These are phyloP conservation scores for Fusarium sp. DNA, from an alignment of 2,329 filamentous ascomycete genomes.

Conservation along the genomic window DNA sequence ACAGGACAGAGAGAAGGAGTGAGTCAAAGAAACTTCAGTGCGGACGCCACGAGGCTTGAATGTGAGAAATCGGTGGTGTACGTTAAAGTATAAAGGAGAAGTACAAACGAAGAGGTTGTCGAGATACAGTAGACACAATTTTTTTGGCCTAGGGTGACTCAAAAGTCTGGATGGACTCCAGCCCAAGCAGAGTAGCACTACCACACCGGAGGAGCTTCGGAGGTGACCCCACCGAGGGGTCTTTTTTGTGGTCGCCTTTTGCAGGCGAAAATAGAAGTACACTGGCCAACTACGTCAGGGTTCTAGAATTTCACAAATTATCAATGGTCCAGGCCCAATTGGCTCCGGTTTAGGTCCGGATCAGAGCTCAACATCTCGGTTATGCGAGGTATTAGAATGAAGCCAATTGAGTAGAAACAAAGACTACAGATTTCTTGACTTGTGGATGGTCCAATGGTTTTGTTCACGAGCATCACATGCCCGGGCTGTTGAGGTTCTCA, in stretches of 20 bases:
- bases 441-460: neutral
- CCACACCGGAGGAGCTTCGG: slow-evolving; percentile 49
- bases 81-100: slow-evolving; percentile 8
- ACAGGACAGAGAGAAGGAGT: slow-evolving; percentile 16
- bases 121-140: slow-evolving; percentile 21
- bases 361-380: slow-evolving; percentile 21
- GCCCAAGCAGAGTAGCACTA: slow-evolving; percentile 11
- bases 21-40: slow-evolving; percentile 31
- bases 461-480: neutral
- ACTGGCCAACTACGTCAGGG: slow-evolving; percentile 43
- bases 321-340: slow-evolving; percentile 48
- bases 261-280: slow-evolving; percentile 35
- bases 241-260: slow-evolving; percentile 32
- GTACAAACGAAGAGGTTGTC: slow-evolving; percentile 17
- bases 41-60: slow-evolving; percentile 34
- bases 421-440: neutral
- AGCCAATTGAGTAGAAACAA: neutral
- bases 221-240: slow-evolving; percentile 49
- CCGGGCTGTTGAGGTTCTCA: neutral
- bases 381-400: slow-evolving; percentile 5
- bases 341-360: slow-evolving; percentile 37
- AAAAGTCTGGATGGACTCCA: slow-evolving; percentile 25
- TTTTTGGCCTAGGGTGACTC: slow-evolving; percentile 38
- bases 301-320: slow-evolving; percentile 46
- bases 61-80: slow-evolving; percentile 16